Percentiles rank a stretch among this genome's conserved stretches.
These are phyloP conservation scores for Diospyros kaki DNA, from an alignment of 148 eudicot genomes.

Conservation along the genomic window DNA sequence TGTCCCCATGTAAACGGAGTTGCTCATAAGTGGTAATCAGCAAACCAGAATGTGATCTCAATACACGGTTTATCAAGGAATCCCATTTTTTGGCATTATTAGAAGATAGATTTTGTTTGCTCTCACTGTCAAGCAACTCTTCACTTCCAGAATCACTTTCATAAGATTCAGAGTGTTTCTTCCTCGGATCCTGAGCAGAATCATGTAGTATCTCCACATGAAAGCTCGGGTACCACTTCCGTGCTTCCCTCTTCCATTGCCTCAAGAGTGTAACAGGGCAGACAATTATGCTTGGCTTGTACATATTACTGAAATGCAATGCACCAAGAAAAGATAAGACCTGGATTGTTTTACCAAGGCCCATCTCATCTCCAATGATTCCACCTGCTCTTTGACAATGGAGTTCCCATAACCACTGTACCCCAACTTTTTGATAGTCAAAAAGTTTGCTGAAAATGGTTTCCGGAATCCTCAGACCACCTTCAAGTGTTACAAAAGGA, in stretches of 20 bases:
- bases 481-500: constrained; percentile 73
- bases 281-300: constrained; percentile 87
- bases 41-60: constrained; percentile 76
- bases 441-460: constrained; percentile 66
- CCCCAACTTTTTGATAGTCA: constrained; percentile 97
- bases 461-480: constrained; percentile 84
- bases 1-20: constrained; percentile 80
- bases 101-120: constrained; percentile 30
- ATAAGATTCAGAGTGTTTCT: constrained; percentile 42
- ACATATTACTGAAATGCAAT: constrained; percentile 86
- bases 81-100: constrained; percentile 69
- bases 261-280: constrained; percentile 94
- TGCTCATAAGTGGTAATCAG: constrained; percentile 95
- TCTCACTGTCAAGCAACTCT: constrained; percentile 46
- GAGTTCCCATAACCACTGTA: constrained; percentile 98
- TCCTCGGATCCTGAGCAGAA: constrained; percentile 63
- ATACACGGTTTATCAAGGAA: constrained; percentile 65
- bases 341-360: constrained; percentile 99
- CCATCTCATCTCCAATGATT: constrained; percentile 98
- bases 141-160: constrained; percentile 80
- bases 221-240: constrained; percentile 83
- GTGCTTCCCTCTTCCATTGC: constrained; percentile 96
- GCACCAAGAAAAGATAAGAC: constrained; percentile 84
- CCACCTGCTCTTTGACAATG: constrained; percentile 99
- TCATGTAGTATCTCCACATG: constrained; percentile 94